Conservation (phyloP, 441 rosid genomes). For the Adansonia madagascariensis region DNA sequence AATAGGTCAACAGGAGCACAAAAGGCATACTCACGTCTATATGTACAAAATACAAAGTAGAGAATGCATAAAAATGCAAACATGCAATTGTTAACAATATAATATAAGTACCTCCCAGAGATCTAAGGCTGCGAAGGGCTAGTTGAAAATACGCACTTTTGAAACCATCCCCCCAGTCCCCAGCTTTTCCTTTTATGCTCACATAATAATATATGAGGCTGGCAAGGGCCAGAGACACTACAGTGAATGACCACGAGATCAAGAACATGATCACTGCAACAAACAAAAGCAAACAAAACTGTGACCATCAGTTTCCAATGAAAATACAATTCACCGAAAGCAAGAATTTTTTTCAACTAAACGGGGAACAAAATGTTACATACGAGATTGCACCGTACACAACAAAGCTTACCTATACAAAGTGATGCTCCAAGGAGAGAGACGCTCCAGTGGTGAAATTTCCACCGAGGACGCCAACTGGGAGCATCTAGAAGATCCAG, state of each 20-base stretch:
- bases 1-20: constrained; percentile 16
- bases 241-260: constrained; percentile 97
- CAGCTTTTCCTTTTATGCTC: constrained; percentile 96
- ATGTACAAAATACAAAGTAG: constrained; percentile 17
- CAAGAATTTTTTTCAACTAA: neutral
- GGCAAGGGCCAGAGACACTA: constrained; percentile 91
- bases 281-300: constrained; percentile 25
- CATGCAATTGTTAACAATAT: neutral
- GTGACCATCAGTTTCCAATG: constrained; percentile 18
- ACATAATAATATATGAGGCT: constrained; percentile 97
- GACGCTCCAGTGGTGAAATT: constrained; percentile 98
- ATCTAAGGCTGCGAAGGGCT: constrained; percentile 98
- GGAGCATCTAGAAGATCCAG: constrained; percentile 99
- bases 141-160: constrained; percentile 99
- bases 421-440: constrained; percentile 94
- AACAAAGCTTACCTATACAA: constrained; percentile 69
- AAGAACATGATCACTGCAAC: constrained; percentile 98
- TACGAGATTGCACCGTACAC: neutral
- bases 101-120: constrained; percentile 76
- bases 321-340: neutral
- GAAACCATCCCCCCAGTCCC: constrained; percentile 99
- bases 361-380: constrained; percentile 2
- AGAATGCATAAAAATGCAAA: constrained; percentile 6
- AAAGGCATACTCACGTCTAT: constrained; percentile 1
- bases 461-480: constrained; percentile 99